Base-by-base conservation (phyloP, 768 basidiomycete species). In the Xerocomus brunneocitrinus region DNA sequence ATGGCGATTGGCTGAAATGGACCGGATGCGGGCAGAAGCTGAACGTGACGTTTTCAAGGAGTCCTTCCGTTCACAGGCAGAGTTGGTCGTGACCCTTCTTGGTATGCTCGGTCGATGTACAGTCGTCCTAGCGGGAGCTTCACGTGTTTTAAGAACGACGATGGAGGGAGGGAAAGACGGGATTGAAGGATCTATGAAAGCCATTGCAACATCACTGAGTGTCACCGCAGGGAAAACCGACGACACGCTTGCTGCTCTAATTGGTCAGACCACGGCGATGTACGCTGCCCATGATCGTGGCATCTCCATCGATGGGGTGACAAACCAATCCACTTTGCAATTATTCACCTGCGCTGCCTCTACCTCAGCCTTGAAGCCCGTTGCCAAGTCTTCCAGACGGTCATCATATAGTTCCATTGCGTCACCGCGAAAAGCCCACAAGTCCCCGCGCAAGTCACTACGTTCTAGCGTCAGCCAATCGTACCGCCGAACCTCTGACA, bases 61-160 rank as follows among this genome's bases (percentile, higher is more conserved):
- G 39, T 81, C 84, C 5, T 76, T 88, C 16, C 74, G 72, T 32
- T 77, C 80, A 52, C 86, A 93, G 73, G 79, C 85, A 2, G 78
- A 79, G 61, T 73, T 85, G 34, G 72, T 89, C 54, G 81, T 91
- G 27, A 76, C 76, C 56, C 76, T 93, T n/a, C 72, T 91, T 28
- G 89, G 90, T 13, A 84, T 92, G 78, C 75, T 94, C 22, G 88
- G 88, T 35, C 76, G 89, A 58, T 89, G 86, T 63, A 90, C 85
- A 4, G 80, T 85, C 43, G 78, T 85, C 67, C 74, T 91, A 28
- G 81, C 78, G 12, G 86, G 91, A 53, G 74, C 77, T 16, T 73
- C 75, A 28, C 65, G 65, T 72, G 76, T 52, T 67, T 80, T 65
- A 67, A 70, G 55, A 55, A 70, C 53, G 39, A 82, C 66, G 51